A percentile compares a stretch with the other conserved stretches of the same genome.
Evolutionary conservation across 139 green algal species (phyloP).

Genomic region (Volvox reticuliferus): DNA sequence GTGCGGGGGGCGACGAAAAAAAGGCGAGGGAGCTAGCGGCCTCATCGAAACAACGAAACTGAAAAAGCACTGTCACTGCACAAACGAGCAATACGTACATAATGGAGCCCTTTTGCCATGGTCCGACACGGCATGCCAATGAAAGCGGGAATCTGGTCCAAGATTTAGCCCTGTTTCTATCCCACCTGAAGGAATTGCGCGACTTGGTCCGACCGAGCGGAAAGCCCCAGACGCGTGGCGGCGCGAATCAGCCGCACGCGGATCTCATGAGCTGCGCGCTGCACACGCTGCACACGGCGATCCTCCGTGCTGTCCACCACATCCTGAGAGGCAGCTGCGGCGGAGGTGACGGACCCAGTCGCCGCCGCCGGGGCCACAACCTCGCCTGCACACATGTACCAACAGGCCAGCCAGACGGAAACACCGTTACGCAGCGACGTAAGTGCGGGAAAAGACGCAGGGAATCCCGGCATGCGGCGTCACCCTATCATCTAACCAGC

Average conservation of each 20-base stretch:
- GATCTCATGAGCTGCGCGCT: slow-evolving; percentile 57
- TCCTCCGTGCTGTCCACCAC: slow-evolving; percentile 60
- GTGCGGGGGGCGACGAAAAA: background rate
- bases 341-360: background rate
- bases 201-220: slow-evolving; percentile 23
- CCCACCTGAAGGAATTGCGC: slow-evolving; percentile 50
- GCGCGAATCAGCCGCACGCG: slow-evolving; percentile 62
- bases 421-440: too few relatives aligned
- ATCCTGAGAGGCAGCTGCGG: background rate
- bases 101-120: too few relatives aligned
- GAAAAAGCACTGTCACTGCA: too few relatives aligned
- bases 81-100: too few relatives aligned
- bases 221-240: slow-evolving; percentile 58
- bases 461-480: too few relatives aligned
- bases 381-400: too few relatives aligned
- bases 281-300: slow-evolving; percentile 47
- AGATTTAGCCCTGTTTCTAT: background rate
- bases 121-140: background rate
- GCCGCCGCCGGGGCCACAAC: background rate
- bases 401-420: too few relatives aligned
- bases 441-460: too few relatives aligned
- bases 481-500: too few relatives aligned
- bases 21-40: background rate
- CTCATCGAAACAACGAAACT: too few relatives aligned
- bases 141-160: background rate